Evolutionary conservation across 768 basidiomycete genomes (phyloP), one percentile per base, ranked within the genome.

Genomic region (Rubroboletus satanas): DNA sequence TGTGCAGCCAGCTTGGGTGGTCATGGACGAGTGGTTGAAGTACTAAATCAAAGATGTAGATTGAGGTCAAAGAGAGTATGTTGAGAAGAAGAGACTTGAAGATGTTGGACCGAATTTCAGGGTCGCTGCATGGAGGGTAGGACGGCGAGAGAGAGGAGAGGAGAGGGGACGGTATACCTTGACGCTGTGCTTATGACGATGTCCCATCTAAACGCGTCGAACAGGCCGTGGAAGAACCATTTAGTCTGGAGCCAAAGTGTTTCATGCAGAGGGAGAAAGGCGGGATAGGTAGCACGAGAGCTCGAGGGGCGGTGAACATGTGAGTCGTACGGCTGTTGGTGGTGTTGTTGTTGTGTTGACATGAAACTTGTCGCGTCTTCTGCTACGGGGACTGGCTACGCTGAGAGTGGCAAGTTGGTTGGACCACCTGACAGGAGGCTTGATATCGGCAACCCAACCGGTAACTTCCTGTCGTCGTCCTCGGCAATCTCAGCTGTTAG

Each of bases 81-180:
- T 93, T 93, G 47, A 93, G 78, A 8, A 89, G 72, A 17, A 88
- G 66, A 2, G 87, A 90, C 73, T 92, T 93, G 72, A 83, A 78
- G 36, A 90, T 68, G 67, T 90, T 86, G 52, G 79, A 75, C 15
- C 88, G 85, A 52, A 93, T 82, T 70, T 91, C 88, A 7, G 82
- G 68, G 70, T 93, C 90, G 60, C 88, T 92, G 65, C 44, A 51
- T 56, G 54, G 51, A 41, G 57, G 28, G 33, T 55, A 33, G 51
- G 57, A 63, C 9, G 57, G 41, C 29, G 37, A 49, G 49, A 53
- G 39, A 52, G 45, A 33, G 14, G 31, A 38, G 49, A 60, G 23
- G 36, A 63, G 46, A 37, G 11, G 41, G 49, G 48, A 48, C n/a
- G 31, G 62, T 68, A 51, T 71, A 90, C 89, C 81, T 81, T 41